phyloP scores from a whole-genome alignment of 495 filamentous ascomycete genomes.

The Hypoxylon trugodes region DNA sequence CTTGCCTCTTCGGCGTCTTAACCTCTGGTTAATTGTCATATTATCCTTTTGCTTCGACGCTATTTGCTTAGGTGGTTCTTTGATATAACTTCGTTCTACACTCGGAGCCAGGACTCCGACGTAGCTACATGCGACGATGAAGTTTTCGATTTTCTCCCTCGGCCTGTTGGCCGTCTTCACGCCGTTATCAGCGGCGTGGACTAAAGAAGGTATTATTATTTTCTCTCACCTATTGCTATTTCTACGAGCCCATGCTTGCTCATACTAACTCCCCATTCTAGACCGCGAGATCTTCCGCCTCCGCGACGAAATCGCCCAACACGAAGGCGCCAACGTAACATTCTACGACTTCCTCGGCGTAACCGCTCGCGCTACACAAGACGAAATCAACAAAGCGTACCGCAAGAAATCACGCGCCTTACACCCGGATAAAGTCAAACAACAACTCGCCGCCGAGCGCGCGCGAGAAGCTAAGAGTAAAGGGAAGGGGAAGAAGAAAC shows the following conservation, averaged over 20 bases:
- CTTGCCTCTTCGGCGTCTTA: conserved; percentile 29
- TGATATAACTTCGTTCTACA: background rate
- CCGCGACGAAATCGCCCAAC: conserved; percentile 78
- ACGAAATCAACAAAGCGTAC: conserved; percentile 94
- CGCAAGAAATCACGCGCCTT: conserved; percentile 81
- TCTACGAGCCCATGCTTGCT: conserved; percentile 1
- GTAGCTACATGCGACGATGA: conserved; percentile 56
- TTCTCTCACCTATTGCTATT: background rate
- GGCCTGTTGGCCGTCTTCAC: conserved; percentile 66
- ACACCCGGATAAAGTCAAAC: conserved; percentile 95
- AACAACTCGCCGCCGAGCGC: conserved; percentile 77
- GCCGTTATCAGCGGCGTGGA: conserved; percentile 75
- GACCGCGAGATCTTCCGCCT: conserved; percentile 98
- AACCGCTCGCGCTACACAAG: conserved; percentile 72
- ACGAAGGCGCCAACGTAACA: conserved; percentile 81
- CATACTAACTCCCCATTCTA: conserved; percentile 45
- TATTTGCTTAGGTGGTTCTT: background rate
- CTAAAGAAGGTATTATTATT: conserved; percentile 73
- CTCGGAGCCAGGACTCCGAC: conserved; percentile 54
- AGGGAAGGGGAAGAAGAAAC: conserved; percentile 60
- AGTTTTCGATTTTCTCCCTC: conserved; percentile 58
- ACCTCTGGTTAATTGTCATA: conserved; percentile 10
- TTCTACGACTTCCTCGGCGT: conserved; percentile 96
- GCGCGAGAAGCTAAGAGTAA: conserved; percentile 63
- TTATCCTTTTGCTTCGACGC: background rate